Evolutionary conservation across 2,329 filamentous ascomycete genomes (phyloP), one percentile per base, ranked within the genome.

Genomic region (Mycosphaerella sp.): DNA sequence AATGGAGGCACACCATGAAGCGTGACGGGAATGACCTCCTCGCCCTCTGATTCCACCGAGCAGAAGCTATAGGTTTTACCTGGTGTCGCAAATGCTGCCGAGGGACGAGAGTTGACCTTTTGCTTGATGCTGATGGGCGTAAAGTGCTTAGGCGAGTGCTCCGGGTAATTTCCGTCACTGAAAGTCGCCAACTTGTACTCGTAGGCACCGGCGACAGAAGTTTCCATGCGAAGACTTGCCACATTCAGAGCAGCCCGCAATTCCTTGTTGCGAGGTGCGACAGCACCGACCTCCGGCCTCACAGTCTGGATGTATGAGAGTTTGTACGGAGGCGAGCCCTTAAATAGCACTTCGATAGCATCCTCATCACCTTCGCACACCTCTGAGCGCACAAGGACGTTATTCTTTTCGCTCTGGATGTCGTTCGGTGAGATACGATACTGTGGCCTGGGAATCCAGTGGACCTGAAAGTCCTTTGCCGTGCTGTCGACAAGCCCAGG

Each of bases 41-140:
- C 88, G 32, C 65, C 65, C 28, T 84, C 81, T 44, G 86, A 80
- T 62, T 95, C 88, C 42, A 89, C 84, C 67, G 89, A 85, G 72
- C 93, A 98, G 70, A 91, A 95, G 67, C 93, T 95, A 75, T 96
- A 96, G 0, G 88, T 90, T 68, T 93, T 93, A 13, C 90, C 90
- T 2, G 90, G 88, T 59, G 87, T 87, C 52, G 79, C 78, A 65
- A 98, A 98, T 4, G 79, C 77, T 3, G 90, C 93, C 2, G 84
- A 81, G 1, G 93, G 93, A 52, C 86, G 86, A 12, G 88, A 79
- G 63, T 95, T 86, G 44, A 98, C 89, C 18, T 79, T 85, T 68
- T 98, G 93, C 60, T 86, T 81, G 28, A 98, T 75, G 10, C 80
- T 75, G 30, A 96, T 68, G 4, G 85, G 80, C 16, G 76, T 74